These are phyloP conservation scores for Emericellopsis atlantica DNA, from an alignment of 2,329 filamentous ascomycete genomes.

Conservation along the genomic window DNA sequence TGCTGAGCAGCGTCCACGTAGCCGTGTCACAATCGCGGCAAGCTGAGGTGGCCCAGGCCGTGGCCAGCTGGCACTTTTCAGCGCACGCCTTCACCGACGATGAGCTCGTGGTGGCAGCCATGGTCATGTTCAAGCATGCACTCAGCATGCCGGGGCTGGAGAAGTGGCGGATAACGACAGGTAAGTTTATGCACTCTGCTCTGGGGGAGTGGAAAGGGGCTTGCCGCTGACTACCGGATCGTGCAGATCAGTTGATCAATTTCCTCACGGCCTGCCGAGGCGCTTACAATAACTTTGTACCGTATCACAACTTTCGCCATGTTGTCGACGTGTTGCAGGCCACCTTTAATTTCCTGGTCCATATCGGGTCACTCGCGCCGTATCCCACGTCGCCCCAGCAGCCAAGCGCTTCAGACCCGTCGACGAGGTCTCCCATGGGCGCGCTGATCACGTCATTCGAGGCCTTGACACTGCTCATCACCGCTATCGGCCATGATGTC, in stretches of 20 bases:
- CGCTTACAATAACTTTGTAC: conserved; percentile 93
- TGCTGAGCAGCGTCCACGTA: conserved; percentile 53
- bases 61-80: conserved; percentile 78
- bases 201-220: not conserved
- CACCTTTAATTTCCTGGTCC: conserved; percentile 77
- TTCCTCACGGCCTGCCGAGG: conserved; percentile 82
- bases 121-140: conserved; percentile 82
- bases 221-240: conserved; percentile 13
- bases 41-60: conserved; percentile 49
- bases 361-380: conserved; percentile 61
- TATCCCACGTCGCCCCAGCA: conserved; percentile 31
- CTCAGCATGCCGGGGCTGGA: conserved; percentile 70
- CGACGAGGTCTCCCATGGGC: conserved; percentile 51
- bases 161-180: conserved; percentile 65
- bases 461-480: conserved; percentile 76
- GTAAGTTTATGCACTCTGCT: conserved; percentile 30
- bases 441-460: conserved; percentile 75
- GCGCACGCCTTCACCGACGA: conserved; percentile 86
- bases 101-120: conserved; percentile 75
- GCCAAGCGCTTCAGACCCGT: no score
- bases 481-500: conserved; percentile 96
- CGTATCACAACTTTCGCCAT: conserved; percentile 97
- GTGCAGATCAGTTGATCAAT: conserved; percentile 61
- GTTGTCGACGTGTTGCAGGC: conserved; percentile 94
- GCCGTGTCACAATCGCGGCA: conserved; percentile 54